Base-by-base conservation (phyloP, 139 green algal species). In the Gonium pectorale region DNA sequence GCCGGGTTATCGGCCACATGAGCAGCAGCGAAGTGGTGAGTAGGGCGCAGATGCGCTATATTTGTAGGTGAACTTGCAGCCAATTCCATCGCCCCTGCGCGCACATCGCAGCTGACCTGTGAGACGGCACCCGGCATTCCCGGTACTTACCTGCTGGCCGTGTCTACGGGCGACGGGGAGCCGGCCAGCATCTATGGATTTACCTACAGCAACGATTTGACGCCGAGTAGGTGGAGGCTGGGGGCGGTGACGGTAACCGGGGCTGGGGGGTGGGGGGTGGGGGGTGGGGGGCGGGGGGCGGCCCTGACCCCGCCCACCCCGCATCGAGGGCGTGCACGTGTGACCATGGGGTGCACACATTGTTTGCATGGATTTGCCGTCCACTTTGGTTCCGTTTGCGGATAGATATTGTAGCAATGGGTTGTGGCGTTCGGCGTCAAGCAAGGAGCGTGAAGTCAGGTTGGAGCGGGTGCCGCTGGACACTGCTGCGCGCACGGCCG, bases 1-100 rank as follows among this genome's bases (percentile, higher is more conserved):
- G 86, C 70, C 46, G 51, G 38, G 31, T 87, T 33, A 85, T 90
- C 40, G 29, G 52, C 29, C 86, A 90, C 33, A n/a, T 85, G 1
- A 66, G 66, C 49, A 79, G 46, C 46, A 79, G 70, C 33, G 70
- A 79, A 46, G 70, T 79, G 70, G 70, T 79, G 26, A 79, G 70
- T 19, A 11, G 13, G 46, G 8, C 62, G 41, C 8, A 9, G n/a
- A 6, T 68, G 62, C 29, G 22, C 56, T 17, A 17, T 56, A 56
- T 17, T 56, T 56, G 13, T 56, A 17, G 49, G 13, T 56, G 49
- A 56, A 26, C 17, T 13, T 56, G 13, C 49, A 17, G 13, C 49
- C 17, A 26, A 56, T 17, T 26, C 13, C 49, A 56, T 17, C 49
- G 13, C 17, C 49, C 17, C 17, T 56, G 17, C 49, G 13, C 49